phyloP scores from a whole-genome alignment of 169 alveolate species.

The Eimeria sp. region DNA sequence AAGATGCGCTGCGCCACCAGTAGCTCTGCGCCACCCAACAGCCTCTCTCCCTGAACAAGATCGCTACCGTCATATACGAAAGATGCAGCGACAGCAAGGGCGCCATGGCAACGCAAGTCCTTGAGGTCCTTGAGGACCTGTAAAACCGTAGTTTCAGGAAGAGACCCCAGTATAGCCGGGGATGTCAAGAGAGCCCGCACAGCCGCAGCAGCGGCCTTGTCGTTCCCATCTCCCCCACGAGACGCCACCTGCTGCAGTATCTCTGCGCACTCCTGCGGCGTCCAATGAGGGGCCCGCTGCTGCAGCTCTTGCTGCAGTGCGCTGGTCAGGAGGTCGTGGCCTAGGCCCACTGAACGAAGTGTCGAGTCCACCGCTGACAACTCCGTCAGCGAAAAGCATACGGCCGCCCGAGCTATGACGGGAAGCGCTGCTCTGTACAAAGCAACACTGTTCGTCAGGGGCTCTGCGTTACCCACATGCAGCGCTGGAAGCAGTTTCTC shows the following conservation, averaged over 20 bases:
- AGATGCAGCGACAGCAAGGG: conserved; percentile 23
- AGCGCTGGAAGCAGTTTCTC: not conserved
- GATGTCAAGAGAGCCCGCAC: conserved; percentile 13
- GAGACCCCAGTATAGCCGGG: conserved; percentile 8
- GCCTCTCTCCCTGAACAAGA: not conserved
- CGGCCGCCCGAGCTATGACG: conserved; percentile 29
- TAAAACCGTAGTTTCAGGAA: not conserved
- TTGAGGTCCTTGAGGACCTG: conserved; percentile 5
- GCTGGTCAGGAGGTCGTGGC: conserved; percentile 58
- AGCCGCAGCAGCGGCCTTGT: conserved; percentile 40
- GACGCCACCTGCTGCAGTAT: conserved; percentile 51
- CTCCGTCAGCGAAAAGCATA: conserved; percentile 34
- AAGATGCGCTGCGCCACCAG: conserved; percentile 80
- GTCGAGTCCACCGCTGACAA: conserved; percentile 65
- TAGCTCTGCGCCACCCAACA: conserved; percentile 32
- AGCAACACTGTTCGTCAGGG: conserved; percentile 9
- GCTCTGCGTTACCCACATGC: not conserved
- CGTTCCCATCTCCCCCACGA: conserved; percentile 24
- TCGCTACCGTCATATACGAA: not conserved
- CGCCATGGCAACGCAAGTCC: conserved; percentile 23
- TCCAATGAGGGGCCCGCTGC: conserved; percentile 35
- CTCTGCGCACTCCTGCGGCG: conserved; percentile 28
- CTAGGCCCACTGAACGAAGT: conserved; percentile 63
- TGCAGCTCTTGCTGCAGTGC: conserved; percentile 61
- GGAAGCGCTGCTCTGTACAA: conserved; percentile 70